Percentiles rank a stretch among this genome's conserved stretches.
phyloP scores from a whole-genome alignment of 2,329 filamentous ascomycete species.

The Teratosphaeria viscida region DNA sequence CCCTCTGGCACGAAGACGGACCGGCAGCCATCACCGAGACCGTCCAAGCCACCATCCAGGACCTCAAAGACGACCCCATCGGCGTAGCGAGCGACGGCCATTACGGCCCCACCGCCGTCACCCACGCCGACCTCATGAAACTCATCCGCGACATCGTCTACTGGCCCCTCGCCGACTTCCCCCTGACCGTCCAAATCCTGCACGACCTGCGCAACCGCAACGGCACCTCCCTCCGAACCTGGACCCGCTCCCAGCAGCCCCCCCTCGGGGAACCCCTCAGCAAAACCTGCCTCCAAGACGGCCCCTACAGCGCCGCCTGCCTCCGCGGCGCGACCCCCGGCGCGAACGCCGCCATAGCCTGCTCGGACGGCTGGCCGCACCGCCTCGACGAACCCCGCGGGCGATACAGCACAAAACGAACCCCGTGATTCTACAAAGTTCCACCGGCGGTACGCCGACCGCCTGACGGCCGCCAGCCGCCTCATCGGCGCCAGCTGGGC shows the following conservation, averaged over 20 bases:
- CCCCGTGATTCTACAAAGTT: too few relatives aligned
- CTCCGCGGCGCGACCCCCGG: not conserved
- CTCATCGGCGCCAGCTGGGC: conserved; percentile 28
- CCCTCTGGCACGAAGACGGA: conserved; percentile 28
- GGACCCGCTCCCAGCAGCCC: conserved; percentile 32
- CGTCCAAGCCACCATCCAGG: conserved; percentile 29
- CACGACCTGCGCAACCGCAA: conserved; percentile 19
- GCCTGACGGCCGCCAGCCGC: conserved; percentile 21
- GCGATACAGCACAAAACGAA: too few relatives aligned
- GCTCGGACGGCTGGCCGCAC: conserved; percentile 26
- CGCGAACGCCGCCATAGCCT: conserved; percentile 22
- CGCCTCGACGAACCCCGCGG: conserved; percentile 16
- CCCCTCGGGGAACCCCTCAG: conserved; percentile 10
- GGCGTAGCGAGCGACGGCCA: conserved; percentile 30
- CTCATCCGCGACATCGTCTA: conserved; percentile 26
- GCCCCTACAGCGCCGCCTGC: conserved; percentile 16
- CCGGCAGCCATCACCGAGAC: conserved; percentile 26
- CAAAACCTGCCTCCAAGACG: conserved; percentile 18
- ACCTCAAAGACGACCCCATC: conserved; percentile 33
- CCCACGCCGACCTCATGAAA: conserved; percentile 26
- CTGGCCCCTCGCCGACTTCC: conserved; percentile 22
- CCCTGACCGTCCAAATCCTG: conserved; percentile 21
- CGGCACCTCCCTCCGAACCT: conserved; percentile 21
- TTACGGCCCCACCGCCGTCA: conserved; percentile 22
- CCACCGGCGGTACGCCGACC: conserved; percentile 8